Percentiles rank a stretch among this genome's conserved stretches.
These are phyloP conservation scores for Lactarius vividus DNA, from an alignment of 768 basidiomycete species.

Conservation along the genomic window DNA sequence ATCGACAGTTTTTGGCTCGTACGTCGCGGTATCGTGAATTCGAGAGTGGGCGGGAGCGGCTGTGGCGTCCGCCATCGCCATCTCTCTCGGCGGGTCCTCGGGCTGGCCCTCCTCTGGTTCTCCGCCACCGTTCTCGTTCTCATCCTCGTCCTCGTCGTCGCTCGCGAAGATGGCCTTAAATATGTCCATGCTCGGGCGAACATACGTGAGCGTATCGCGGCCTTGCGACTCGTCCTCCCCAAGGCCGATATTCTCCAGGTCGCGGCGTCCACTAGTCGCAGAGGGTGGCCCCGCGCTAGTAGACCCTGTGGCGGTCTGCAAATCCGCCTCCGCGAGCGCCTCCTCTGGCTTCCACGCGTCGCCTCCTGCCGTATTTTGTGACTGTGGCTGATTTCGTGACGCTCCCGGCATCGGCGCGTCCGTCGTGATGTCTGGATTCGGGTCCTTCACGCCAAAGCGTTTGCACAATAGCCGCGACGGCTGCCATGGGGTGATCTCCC, in stretches of 20 bases:
- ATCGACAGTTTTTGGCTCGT: slow-evolving; percentile 19
- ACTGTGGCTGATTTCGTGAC: neutral
- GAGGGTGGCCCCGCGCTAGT: neutral
- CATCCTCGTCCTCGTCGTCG: slow-evolving; percentile 84
- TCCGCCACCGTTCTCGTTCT: slow-evolving; percentile 35
- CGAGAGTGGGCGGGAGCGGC: slow-evolving; percentile 20
- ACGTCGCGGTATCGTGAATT: slow-evolving; percentile 15
- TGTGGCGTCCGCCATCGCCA: too few species aligned
- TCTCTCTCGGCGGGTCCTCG: neutral
- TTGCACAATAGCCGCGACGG: slow-evolving; percentile 88
- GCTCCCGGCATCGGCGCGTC: slow-evolving; percentile 32
- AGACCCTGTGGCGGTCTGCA: slow-evolving; percentile 17
- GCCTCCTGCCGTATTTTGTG: neutral
- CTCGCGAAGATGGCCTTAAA: slow-evolving; percentile 99
- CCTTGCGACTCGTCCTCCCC: slow-evolving; percentile 94
- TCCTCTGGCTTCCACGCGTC: slow-evolving; percentile 26
- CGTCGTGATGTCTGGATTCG: slow-evolving; percentile 54
- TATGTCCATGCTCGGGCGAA: slow-evolving; percentile 84
- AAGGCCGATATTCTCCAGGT: slow-evolving; percentile 79
- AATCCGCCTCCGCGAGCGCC: slow-evolving; percentile 23
- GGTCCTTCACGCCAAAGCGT: slow-evolving; percentile 89
- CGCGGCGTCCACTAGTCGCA: slow-evolving; percentile 32
- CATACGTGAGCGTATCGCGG: slow-evolving; percentile 81
- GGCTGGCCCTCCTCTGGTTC: slow-evolving; percentile 28
- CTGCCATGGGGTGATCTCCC: slow-evolving; percentile 71